Base-by-base conservation (phyloP, 2,329 filamentous ascomycete genomes). In the Tricladium varicosporioides region DNA sequence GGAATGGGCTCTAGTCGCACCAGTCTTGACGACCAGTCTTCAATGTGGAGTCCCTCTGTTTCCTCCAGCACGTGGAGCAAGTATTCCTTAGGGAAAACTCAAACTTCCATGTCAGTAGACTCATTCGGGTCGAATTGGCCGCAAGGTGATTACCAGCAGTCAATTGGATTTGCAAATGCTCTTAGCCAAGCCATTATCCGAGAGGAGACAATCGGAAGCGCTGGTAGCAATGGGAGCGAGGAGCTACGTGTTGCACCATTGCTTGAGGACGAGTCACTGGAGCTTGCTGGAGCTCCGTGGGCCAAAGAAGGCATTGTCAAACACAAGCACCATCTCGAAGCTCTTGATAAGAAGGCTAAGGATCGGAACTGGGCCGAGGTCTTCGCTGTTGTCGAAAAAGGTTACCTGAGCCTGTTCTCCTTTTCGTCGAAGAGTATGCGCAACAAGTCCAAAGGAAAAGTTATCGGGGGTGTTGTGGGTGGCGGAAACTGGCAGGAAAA, bases 401-500 rank as follows among this genome's bases (percentile, higher is more conserved):
- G 94, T 11, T 92, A 90, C 71, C 85, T 99, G 79, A 92, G 91
- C 54, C 78, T 99, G 7, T 99, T 99, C 75, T 95, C 92, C 0
- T 99, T 99, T 75, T 88, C 86, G 48, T 86, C 85, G 61, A 94
- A 94, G 71, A 90, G 89, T 1, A 77, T 86, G 65, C 81, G 86
- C 33, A 81, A 85, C 64, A 92, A 91, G 72, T 79, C 75, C 60
- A 85, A 83, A 61, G 77, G 80, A 51, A 73, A 75, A 40, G 76
- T 77, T 18, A 74, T 78, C 52, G 78, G 78, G 9, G 85, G 84
- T 27, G 81, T 89, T 5, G 94, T 97, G 1, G 94, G 94, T 63
- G 94, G 94, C 59, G 94, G 94, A 19, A 97, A 99, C 72, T 99
- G 94, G 94, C 93, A 93, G 72, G 92, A 97, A 65, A 97, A 96